Evolutionary conservation across 2,329 filamentous ascomycete genomes (phyloP).

Genomic region (Plenodomus lindquistii): DNA sequence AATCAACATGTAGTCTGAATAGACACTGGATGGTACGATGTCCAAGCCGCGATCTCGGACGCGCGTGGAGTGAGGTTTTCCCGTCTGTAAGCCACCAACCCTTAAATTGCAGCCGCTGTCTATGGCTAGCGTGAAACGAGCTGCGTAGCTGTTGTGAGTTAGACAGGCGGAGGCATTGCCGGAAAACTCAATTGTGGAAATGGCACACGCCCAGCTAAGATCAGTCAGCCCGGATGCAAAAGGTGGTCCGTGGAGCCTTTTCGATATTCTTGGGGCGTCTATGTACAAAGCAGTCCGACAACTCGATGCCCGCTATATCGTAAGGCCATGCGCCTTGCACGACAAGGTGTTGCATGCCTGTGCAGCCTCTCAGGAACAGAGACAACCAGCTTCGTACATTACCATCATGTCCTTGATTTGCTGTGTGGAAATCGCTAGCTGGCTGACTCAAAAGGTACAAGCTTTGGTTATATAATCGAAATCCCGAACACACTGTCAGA

Average conservation of each 20-base stretch:
- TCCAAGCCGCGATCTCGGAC: neutral
- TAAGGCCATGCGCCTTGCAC: too few relatives aligned
- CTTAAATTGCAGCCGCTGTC: slow-evolving; percentile 7
- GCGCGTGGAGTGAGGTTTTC: slow-evolving; percentile 7
- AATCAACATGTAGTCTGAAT: neutral
- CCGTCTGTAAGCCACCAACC: slow-evolving; percentile 16
- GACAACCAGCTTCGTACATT: too few relatives aligned
- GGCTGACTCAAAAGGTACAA: too few relatives aligned
- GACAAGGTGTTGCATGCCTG: too few relatives aligned
- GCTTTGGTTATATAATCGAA: too few relatives aligned
- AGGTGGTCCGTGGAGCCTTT: neutral
- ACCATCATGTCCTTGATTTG: too few relatives aligned
- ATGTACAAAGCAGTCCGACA: too few relatives aligned
- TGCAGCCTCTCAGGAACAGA: too few relatives aligned
- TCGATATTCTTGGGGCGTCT: too few relatives aligned
- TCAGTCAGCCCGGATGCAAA: neutral
- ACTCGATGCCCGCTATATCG: too few relatives aligned
- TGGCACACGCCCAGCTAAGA: slow-evolving; percentile 9
- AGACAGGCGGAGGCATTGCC: slow-evolving; percentile 5
- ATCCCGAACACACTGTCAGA: neutral
- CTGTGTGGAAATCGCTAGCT: neutral
- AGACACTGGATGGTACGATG: neutral
- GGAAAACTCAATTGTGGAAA: slow-evolving; percentile 13
- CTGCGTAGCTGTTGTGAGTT: slow-evolving; percentile 2
- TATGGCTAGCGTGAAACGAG: slow-evolving; percentile 12